Evolutionary conservation across 805 yeast genomes (phyloP).

Genomic region (Brettanomyces bruxellensis): DNA sequence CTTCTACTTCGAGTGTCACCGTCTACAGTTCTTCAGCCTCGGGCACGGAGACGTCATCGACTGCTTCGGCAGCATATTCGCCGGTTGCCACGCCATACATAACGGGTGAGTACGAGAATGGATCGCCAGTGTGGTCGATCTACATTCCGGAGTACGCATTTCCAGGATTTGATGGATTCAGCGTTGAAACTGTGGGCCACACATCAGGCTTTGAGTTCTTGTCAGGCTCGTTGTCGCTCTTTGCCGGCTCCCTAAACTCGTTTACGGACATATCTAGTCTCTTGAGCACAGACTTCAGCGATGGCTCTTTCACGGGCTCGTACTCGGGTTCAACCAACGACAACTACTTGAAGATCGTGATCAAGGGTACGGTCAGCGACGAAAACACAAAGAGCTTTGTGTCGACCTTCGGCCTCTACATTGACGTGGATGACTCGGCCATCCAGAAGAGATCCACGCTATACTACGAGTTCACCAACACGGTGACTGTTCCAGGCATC

Average conservation of each 20-base stretch:
- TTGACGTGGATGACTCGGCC: not conserved
- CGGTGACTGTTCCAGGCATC: not conserved
- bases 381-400: not conserved
- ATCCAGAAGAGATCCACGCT: not conserved
- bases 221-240: not conserved
- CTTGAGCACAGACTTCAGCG: not conserved
- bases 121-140: constrained; percentile 1
- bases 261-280: not conserved
- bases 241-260: not conserved
- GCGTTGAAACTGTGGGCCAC: not conserved
- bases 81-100: constrained; percentile 2
- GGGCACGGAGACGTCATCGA: not conserved
- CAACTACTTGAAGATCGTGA: constrained; percentile 1
- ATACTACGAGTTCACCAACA: not conserved
- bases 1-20: constrained; percentile 1
- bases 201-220: not conserved
- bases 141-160: constrained; percentile 1
- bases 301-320: not conserved
- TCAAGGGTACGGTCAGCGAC: not conserved
- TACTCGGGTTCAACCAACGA: not conserved
- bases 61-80: constrained; percentile 1
- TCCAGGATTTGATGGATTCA: not conserved
- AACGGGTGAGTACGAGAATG: not conserved
- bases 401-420: not conserved
- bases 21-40: constrained; percentile 1